Percentiles rank a stretch among this genome's conserved stretches.
These are phyloP conservation scores for Phytophthora pluvialis DNA, from an alignment of 352 stramenopile species.

Conservation along the genomic window DNA sequence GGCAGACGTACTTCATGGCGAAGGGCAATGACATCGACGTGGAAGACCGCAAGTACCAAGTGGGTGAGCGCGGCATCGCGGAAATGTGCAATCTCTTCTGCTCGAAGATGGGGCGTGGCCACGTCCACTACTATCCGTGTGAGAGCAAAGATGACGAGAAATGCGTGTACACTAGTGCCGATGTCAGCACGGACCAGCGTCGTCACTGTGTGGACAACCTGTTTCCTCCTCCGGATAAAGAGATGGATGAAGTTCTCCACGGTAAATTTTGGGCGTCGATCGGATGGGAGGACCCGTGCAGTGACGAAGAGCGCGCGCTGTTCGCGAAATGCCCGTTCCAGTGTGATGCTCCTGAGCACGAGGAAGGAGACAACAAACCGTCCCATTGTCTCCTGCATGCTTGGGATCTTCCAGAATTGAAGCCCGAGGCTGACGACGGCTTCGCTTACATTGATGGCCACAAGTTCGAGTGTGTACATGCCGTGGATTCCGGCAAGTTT, in stretches of 20 bases:
- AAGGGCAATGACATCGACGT: conserved; percentile 59
- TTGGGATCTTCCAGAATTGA: conserved; percentile 48
- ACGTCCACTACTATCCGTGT: conserved; percentile 44
- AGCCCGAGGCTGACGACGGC: conserved; percentile 46
- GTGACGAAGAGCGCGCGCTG: conserved; percentile 27
- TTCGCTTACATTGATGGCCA: conserved; percentile 37
- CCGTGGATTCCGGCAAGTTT: conserved; percentile 27
- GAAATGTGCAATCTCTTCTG: conserved; percentile 61
- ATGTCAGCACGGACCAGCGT: conserved; percentile 29
- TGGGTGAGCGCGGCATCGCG: conserved; percentile 39
- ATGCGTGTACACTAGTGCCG: conserved; percentile 33
- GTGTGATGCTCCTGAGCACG: conserved; percentile 44
- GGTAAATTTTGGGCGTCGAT: conserved; percentile 44
- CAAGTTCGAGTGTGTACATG: conserved; percentile 45
- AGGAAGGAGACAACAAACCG: conserved; percentile 16
- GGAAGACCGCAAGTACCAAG: conserved; percentile 43
- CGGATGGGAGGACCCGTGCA: conserved; percentile 49
- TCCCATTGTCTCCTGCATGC: conserved; percentile 40
- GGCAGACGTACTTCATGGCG: conserved; percentile 65
- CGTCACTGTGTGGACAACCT: conserved; percentile 41
- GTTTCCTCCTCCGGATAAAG: conserved; percentile 21
- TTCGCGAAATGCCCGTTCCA: conserved; percentile 46
- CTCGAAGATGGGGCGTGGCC: conserved; percentile 42
- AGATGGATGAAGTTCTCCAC: conserved; percentile 53
- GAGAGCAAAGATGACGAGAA: conserved; percentile 11